Evolutionary conservation across 495 filamentous ascomycete species (phyloP), one percentile per base, ranked within the genome.

Genomic region (Neurospora sp.): DNA sequence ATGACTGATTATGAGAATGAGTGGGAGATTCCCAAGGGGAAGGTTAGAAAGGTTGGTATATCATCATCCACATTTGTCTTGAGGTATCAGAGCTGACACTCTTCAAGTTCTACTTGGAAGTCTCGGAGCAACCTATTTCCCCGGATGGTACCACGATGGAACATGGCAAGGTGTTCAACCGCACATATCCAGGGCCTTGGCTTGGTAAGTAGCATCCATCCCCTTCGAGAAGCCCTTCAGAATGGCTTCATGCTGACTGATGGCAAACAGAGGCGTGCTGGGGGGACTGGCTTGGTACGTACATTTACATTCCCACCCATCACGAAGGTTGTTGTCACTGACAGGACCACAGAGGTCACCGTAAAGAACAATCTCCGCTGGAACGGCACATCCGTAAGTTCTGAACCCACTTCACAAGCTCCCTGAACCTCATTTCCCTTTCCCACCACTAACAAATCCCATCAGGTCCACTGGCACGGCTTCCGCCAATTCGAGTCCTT

Each of bases 401-500:
- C 38, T 38, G 8, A 38, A 38, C 38, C 38, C 38, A 8, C 38
- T 35, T 9, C 38, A 38, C 8, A 38, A 38, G 7, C 38, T 38
- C 38, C 38, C 38, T 8, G 7, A 38, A 38, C 7, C 31, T 35
- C 31, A 4, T 35, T 38, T 8, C 38, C 38, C 38, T 38, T 8
- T 38, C 1, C 38, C 38, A 8, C 8, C 14, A 41, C 41, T 45
- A n/a, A 45, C 42, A 45, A 1, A 45, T n/a, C 0, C 3, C 18
- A 9, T 45, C 42, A 45, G 42, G n/a, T 77, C 8, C 75, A 78
- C 45, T 78, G 74, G 72, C 80, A 78, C 71, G 73, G 72, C 37
- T 71, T 78, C 77, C 69, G 75, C 45, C 31, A 79, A 82, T 69
- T 80, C 53, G 68, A 77, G 71, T 41, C 81, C 82, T 72, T 80